These are phyloP conservation scores for Phalaenopsis hybrid DNA, from an alignment of 116 monocot species.

Conservation along the genomic window DNA sequence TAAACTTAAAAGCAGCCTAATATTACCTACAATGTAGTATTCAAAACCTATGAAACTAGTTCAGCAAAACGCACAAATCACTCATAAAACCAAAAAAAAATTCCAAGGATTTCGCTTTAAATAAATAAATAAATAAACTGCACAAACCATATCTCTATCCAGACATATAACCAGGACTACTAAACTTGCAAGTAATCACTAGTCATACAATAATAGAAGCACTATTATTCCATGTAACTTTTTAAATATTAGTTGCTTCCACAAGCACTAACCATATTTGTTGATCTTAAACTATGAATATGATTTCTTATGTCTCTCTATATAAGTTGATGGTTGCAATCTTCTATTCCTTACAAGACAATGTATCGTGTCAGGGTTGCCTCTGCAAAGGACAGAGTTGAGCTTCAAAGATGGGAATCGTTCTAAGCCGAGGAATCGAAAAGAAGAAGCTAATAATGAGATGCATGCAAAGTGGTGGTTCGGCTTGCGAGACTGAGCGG, in stretches of 20 bases:
- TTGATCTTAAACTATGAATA: conserved; percentile 36
- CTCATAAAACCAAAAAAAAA: too few species aligned
- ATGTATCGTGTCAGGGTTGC: conserved; percentile 33
- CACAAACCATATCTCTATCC: too few species aligned
- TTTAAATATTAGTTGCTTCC: conserved; percentile 16
- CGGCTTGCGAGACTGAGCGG: conserved; percentile 25
- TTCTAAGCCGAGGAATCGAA: conserved; percentile 64
- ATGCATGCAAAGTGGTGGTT: conserved; percentile 42
- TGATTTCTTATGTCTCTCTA: conserved; percentile 26
- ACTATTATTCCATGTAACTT: not conserved
- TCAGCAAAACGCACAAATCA: too few species aligned
- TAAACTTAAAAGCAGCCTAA: too few species aligned
- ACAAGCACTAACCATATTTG: conserved; percentile 21
- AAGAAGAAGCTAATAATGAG: conserved; percentile 22
- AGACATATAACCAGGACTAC: not conserved
- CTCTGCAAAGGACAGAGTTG: conserved; percentile 59
- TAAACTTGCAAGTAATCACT: not conserved
- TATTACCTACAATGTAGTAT: too few species aligned
- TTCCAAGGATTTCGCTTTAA: too few species aligned
- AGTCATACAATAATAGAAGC: not conserved
- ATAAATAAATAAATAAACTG: too few species aligned
- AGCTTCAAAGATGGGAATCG: conserved; percentile 62
- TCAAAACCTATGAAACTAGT: too few species aligned
- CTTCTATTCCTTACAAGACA: conserved; percentile 43
- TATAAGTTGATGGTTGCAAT: conserved; percentile 37